These are phyloP conservation scores for Aspergillus sp. DNA, from an alignment of 2,329 filamentous ascomycete genomes.

Conservation along the genomic window DNA sequence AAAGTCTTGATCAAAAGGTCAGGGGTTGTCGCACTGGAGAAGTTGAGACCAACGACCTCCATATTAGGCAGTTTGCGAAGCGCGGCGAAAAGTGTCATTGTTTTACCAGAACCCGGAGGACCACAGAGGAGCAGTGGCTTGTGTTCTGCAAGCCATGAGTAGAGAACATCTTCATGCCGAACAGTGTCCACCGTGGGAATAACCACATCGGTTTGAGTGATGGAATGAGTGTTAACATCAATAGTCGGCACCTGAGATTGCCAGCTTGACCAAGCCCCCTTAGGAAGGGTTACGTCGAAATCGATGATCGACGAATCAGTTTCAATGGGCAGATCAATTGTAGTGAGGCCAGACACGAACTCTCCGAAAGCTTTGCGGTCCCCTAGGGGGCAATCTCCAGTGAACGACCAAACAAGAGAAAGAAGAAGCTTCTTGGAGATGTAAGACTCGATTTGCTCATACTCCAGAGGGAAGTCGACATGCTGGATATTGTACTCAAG, in stretches of 20 bases:
- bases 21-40: slow-evolving; percentile 96
- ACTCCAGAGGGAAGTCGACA: slow-evolving; percentile 86
- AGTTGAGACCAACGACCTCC: slow-evolving; percentile 98
- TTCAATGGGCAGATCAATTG: slow-evolving; percentile 79
- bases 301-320: slow-evolving; percentile 84
- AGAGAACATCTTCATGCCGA: slow-evolving; percentile 96
- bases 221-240: slow-evolving; percentile 97
- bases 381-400: slow-evolving; percentile 84
- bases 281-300: slow-evolving; percentile 84
- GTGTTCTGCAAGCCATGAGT: slow-evolving; percentile 98
- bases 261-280: slow-evolving; percentile 88
- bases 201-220: slow-evolving; percentile 96
- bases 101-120: slow-evolving; percentile 97
- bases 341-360: slow-evolving; percentile 76
- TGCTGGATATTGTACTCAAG: slow-evolving; percentile 97
- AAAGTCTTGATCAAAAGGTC: slow-evolving; percentile 99
- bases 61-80: slow-evolving; percentile 96
- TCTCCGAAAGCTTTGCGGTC: slow-evolving; percentile 91
- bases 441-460: slow-evolving; percentile 85
- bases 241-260: slow-evolving; percentile 91
- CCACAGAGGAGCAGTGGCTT: slow-evolving; percentile 96
- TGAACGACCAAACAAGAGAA: slow-evolving; percentile 91
- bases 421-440: slow-evolving; percentile 92
- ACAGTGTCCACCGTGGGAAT: slow-evolving; percentile 98
- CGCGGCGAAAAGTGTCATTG: slow-evolving; percentile 98